Percentiles rank a stretch among this genome's conserved stretches.
phyloP scores from a whole-genome alignment of 805 yeast genomes.

The Cyberlindnera samutprakarnensis region DNA sequence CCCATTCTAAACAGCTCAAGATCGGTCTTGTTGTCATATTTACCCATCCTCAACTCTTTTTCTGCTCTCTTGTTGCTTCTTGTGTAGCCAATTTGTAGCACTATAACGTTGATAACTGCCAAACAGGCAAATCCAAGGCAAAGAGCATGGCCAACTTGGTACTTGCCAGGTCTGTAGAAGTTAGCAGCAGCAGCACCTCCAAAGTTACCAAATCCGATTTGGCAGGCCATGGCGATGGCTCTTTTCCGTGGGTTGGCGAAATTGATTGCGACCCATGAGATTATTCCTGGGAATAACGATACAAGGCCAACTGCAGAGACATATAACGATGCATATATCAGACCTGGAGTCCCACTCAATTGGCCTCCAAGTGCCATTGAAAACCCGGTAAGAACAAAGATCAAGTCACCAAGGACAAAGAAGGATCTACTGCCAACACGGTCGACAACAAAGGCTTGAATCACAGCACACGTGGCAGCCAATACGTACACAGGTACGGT shows the following conservation, averaged over 20 bases:
- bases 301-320: constrained; percentile 26
- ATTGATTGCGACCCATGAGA: constrained; percentile 33
- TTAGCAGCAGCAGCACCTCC: constrained; percentile 31
- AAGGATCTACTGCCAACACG: constrained; percentile 23
- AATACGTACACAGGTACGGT: constrained; percentile 31
- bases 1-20: constrained; percentile 32
- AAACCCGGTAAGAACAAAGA: constrained; percentile 29
- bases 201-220: constrained; percentile 32
- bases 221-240: constrained; percentile 33
- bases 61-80: constrained; percentile 21
- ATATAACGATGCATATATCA: constrained; percentile 26
- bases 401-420: constrained; percentile 21
- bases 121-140: constrained; percentile 26
- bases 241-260: constrained; percentile 29
- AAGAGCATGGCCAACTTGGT: constrained; percentile 26
- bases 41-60: constrained; percentile 24
- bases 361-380: constrained; percentile 23
- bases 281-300: constrained; percentile 27
- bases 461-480: constrained; percentile 9
- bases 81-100: constrained; percentile 19
- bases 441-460: constrained; percentile 12
- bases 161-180: constrained; percentile 26
- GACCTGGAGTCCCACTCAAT: constrained; percentile 19
- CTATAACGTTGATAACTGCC: constrained; percentile 22
- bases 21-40: constrained; percentile 22